Conservation (phyloP, 1,284 basidiomycete genomes). For the Moesziomyces globuligerus region DNA sequence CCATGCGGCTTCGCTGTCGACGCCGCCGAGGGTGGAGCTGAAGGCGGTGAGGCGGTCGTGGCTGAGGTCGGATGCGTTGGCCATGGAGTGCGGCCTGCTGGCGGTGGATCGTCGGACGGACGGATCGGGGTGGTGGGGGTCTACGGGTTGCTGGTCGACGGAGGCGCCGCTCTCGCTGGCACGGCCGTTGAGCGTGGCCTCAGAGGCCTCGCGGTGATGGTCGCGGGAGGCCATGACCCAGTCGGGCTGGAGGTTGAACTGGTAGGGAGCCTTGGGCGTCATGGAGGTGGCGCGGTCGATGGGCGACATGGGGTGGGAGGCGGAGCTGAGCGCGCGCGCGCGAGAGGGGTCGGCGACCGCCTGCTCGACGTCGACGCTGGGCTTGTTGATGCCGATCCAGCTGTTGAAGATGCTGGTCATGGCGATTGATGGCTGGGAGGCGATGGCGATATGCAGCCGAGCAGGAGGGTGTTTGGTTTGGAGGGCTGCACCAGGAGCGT, state of each 20-base stretch:
- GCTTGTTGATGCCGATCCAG: slow-evolving; percentile 42
- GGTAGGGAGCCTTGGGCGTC: slow-evolving; percentile 39
- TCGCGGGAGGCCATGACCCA: slow-evolving; percentile 11
- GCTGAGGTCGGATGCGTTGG: slow-evolving; percentile 12
- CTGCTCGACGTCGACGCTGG: slow-evolving; percentile 22
- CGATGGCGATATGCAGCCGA: not conserved
- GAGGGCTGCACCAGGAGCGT: too few relatives aligned
- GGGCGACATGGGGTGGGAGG: slow-evolving; percentile 29
- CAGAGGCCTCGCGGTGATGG: slow-evolving; percentile 41
- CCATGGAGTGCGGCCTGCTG: slow-evolving; percentile 25
- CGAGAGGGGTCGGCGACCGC: slow-evolving; percentile 20
- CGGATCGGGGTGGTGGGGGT: not conserved
- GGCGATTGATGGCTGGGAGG: not conserved
- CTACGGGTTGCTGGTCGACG: not conserved
- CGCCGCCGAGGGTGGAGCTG: slow-evolving; percentile 39
- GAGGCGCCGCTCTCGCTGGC: slow-evolving; percentile 1
- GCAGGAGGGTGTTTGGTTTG: slow-evolving; percentile 1
- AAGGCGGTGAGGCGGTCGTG: slow-evolving; percentile 19
- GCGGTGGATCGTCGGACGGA: slow-evolving; percentile 5
- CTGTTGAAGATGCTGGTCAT: slow-evolving; percentile 43
- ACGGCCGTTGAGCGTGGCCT: slow-evolving; percentile 38
- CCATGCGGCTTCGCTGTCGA: slow-evolving; percentile 44
- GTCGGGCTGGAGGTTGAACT: slow-evolving; percentile 19
- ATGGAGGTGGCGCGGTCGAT: slow-evolving; percentile 45
- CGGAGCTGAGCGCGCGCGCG: slow-evolving; percentile 17